Percentiles rank a stretch among this genome's conserved stretches.
Conservation (phyloP, 2,329 filamentous ascomycete genomes). For the Cordyceps tenuipes region DNA sequence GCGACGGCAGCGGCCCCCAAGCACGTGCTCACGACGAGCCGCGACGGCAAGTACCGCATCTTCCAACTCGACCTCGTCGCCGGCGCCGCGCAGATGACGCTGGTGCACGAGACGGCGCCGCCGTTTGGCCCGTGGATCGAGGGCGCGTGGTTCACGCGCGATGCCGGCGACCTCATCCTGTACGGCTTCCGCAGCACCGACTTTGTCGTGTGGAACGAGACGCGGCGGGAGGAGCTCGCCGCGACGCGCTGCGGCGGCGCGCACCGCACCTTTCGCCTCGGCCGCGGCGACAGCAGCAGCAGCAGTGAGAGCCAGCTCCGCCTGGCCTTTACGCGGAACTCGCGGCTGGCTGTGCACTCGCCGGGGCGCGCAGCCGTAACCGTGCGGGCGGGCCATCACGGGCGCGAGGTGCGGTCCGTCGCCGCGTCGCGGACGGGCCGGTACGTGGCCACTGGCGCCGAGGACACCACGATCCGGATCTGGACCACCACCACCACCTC, state of each 20-base stretch:
- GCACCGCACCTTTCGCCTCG: constrained; percentile 64
- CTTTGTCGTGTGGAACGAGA: constrained; percentile 78
- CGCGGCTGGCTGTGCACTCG: constrained; percentile 40
- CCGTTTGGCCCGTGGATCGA: constrained; percentile 72
- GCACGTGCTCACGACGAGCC: constrained; percentile 62
- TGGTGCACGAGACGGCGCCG: constrained; percentile 60
- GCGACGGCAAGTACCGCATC: constrained; percentile 69
- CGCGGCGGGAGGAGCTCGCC: constrained; percentile 58
- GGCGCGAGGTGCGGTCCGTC: constrained; percentile 66
- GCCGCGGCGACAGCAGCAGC: constrained; percentile 22
- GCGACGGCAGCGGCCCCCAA: no score
- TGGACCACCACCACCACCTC: constrained; percentile 39
- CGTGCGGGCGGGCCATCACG: constrained; percentile 67
- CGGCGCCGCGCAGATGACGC: constrained; percentile 24
- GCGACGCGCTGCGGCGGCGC: constrained; percentile 75
- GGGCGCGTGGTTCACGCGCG: constrained; percentile 50
- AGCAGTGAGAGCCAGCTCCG: constrained; percentile 25
- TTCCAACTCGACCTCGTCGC: constrained; percentile 33
- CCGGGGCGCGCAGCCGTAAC: constrained; percentile 20
- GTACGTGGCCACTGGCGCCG: constrained; percentile 59
- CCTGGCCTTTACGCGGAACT: constrained; percentile 70
- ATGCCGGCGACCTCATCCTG: constrained; percentile 49
- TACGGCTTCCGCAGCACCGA: constrained; percentile 74
- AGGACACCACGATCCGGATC: constrained; percentile 66
- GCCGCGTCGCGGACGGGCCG: constrained; percentile 27